Evolutionary conservation across 345 rosid genomes (phyloP).

Genomic region (Melaleuca quinquenervia): DNA sequence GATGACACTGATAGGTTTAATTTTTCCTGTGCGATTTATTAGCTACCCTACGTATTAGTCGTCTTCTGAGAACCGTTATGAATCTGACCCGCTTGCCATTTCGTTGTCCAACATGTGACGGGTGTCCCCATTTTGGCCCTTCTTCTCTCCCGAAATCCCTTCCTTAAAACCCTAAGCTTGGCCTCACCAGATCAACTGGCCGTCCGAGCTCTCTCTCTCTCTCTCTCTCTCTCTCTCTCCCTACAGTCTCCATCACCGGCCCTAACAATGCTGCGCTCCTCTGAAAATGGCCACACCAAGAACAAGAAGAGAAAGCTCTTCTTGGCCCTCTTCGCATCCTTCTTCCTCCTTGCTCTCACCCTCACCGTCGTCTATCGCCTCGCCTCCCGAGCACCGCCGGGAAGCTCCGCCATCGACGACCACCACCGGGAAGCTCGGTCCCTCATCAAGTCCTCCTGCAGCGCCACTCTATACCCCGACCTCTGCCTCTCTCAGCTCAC

Average conservation of each 20-base stretch:
- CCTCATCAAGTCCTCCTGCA: slow-evolving; percentile 36
- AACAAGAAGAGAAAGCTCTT: slow-evolving; percentile 8
- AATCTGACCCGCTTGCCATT: not conserved
- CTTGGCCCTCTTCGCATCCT: slow-evolving; percentile 6
- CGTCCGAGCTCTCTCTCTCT: not conserved
- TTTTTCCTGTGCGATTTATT: not conserved
- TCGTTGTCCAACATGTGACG: not conserved
- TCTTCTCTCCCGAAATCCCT: not conserved
- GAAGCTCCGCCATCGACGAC: not conserved
- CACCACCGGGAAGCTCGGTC: slow-evolving; percentile 4
- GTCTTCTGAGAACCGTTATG: not conserved
- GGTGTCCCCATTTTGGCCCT: not conserved
- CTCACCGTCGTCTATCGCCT: not conserved
- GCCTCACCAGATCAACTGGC: not conserved
- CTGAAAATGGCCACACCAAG: not conserved
- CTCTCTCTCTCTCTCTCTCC: not conserved
- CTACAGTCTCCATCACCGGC: not conserved
- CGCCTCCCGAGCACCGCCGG: not conserved
- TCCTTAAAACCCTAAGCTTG: not conserved
- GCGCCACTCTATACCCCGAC: slow-evolving; percentile 41
- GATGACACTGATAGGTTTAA: not conserved
- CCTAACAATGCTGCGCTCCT: slow-evolving; percentile 1
- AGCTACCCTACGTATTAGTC: not conserved
- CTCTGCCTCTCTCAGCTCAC: slow-evolving; percentile 49
- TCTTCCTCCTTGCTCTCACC: not conserved